phyloP scores from a whole-genome alignment of 495 filamentous ascomycete genomes.

The Penicillium egyptiacum region DNA sequence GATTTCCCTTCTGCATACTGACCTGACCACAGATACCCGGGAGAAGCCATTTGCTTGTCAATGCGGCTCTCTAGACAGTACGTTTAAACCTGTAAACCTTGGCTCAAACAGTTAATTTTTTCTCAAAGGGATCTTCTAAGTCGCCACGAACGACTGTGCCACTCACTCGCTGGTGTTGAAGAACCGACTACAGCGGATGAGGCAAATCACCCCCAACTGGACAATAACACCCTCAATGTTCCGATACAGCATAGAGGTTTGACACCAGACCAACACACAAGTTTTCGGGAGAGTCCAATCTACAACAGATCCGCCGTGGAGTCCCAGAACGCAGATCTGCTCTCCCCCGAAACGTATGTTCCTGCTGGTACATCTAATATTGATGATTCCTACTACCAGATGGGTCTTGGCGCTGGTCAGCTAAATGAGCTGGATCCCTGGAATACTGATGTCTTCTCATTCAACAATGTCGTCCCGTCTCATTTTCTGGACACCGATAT shows the following conservation, averaged over 20 bases:
- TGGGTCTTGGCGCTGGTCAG: not conserved
- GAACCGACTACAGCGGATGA: not conserved
- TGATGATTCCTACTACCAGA: not conserved
- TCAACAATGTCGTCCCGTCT: constrained; percentile 7
- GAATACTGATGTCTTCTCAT: constrained; percentile 1
- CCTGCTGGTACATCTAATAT: not conserved
- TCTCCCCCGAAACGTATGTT: not conserved
- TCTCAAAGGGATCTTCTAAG: constrained; percentile 14
- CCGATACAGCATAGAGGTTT: not conserved
- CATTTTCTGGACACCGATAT: constrained; percentile 10
- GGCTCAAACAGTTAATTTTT: no score
- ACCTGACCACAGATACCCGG: constrained; percentile 7
- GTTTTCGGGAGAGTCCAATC: not conserved
- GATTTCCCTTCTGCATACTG: not conserved
- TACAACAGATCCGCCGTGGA: not conserved
- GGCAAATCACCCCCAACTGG: not conserved
- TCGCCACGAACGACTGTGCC: constrained; percentile 10
- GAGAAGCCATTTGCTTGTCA: constrained; percentile 16
- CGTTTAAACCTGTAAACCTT: no score
- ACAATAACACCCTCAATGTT: not conserved
- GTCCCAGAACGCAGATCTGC: not conserved
- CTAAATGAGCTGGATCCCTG: not conserved
- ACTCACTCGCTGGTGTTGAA: not conserved
- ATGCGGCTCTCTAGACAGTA: no score
- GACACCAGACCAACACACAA: not conserved